Evolutionary conservation across 2,329 filamentous ascomycete species (phyloP).

Genomic region (Hypoxylon sp.): DNA sequence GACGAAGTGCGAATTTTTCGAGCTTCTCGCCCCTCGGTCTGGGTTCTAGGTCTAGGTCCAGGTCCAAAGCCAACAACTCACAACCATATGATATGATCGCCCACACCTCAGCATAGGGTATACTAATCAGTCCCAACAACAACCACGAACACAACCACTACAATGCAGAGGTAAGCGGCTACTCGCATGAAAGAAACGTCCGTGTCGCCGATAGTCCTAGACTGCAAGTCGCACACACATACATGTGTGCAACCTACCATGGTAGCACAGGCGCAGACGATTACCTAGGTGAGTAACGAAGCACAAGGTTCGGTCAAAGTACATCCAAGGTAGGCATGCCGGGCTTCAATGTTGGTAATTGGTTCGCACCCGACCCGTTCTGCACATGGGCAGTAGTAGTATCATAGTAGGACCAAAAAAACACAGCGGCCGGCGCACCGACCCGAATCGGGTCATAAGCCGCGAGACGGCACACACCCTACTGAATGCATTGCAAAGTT

Average conservation of each 20-base stretch:
- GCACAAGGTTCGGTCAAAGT: background rate
- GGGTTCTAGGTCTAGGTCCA: background rate
- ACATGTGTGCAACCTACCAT: background rate
- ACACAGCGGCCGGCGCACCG: conserved; percentile 6
- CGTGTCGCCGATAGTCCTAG: background rate
- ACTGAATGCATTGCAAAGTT: too few species aligned
- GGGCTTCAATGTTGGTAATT: conserved; percentile 16
- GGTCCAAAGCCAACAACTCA: background rate
- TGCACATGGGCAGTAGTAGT: background rate
- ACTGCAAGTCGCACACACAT: background rate
- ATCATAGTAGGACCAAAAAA: background rate
- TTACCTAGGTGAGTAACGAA: conserved; percentile 16
- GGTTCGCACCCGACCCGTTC: conserved; percentile 4
- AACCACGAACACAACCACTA: background rate
- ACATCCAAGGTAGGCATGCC: background rate
- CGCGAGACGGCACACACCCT: too few species aligned
- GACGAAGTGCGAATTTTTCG: background rate
- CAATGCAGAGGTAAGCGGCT: background rate
- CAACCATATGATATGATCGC: background rate
- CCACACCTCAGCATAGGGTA: background rate
- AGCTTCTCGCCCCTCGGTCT: background rate
- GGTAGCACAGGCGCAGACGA: background rate
- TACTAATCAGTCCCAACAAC: too few species aligned
- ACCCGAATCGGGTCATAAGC: conserved; percentile 34
- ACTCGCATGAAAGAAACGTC: background rate